Evolutionary conservation across 2,329 filamentous ascomycete species (phyloP).

Genomic region (Elsinoe batatas): DNA sequence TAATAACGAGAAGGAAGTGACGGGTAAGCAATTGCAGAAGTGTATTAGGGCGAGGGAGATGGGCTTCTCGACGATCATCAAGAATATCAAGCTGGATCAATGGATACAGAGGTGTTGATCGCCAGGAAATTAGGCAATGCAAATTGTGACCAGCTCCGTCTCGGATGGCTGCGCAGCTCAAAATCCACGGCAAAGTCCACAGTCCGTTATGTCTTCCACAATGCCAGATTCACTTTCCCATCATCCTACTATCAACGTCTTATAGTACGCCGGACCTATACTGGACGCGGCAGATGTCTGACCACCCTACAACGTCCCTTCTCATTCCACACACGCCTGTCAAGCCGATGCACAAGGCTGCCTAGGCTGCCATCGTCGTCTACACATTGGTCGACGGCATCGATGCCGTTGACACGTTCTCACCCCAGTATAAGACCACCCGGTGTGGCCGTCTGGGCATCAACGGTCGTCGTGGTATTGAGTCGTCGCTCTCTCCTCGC

Average conservation of each 20-base stretch:
- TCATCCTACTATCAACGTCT: too few relatives aligned
- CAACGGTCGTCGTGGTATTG: background rate
- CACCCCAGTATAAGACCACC: background rate
- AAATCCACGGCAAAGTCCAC: too few relatives aligned
- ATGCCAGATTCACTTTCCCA: too few relatives aligned
- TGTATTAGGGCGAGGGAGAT: constrained; percentile 40
- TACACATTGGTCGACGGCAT: background rate
- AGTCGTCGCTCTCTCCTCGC: background rate
- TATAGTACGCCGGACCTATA: too few relatives aligned
- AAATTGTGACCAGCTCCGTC: too few relatives aligned
- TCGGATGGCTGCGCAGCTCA: too few relatives aligned
- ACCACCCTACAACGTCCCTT: background rate
- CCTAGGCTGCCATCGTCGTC: background rate
- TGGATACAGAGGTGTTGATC: constrained; percentile 2
- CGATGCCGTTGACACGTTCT: background rate
- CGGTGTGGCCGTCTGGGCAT: background rate
- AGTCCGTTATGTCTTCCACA: too few relatives aligned
- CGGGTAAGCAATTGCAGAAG: constrained; percentile 18
- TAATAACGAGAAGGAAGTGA: constrained; percentile 1
- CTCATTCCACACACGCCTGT: background rate
- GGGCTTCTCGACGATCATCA: constrained; percentile 53
- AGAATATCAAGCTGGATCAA: constrained; percentile 50
- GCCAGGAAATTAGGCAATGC: background rate
- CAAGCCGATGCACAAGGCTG: background rate
- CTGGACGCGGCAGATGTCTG: too few relatives aligned